Conservation (phyloP, 805 yeast species). For the Kodamaea hsintzibuensis region DNA sequence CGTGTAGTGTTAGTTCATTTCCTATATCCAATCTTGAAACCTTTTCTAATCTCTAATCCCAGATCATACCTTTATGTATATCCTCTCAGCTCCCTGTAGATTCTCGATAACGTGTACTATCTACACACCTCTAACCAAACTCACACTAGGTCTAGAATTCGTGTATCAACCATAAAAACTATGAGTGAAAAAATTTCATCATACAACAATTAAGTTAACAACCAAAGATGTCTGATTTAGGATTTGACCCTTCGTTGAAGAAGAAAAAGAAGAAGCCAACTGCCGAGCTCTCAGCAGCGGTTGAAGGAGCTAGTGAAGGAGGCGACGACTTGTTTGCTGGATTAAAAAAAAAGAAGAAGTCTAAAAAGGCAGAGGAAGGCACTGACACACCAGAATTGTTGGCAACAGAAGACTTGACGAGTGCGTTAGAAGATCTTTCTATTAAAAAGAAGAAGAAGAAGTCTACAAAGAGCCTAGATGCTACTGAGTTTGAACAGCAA, state of each 20-base stretch:
- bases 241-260: conserved; percentile 73
- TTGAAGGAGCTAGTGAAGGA: conserved; percentile 35
- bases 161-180: conserved; percentile 4
- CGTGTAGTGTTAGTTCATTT: neutral
- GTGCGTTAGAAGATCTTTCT: conserved; percentile 40
- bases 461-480: conserved; percentile 53
- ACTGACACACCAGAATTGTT: conserved; percentile 20
- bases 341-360: conserved; percentile 76
- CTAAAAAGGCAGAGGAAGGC: conserved; percentile 44
- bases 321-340: conserved; percentile 69
- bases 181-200: conserved; percentile 4
- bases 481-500: conserved; percentile 84
- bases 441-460: conserved; percentile 80
- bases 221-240: conserved; percentile 48
- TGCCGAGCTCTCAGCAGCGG: conserved; percentile 28
- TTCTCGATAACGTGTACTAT: no score
- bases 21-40: no score
- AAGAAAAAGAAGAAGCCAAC: conserved; percentile 78
- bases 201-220: conserved; percentile 8
- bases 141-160: neutral
- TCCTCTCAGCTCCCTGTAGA: neutral
- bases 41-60: no score
- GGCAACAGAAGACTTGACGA: conserved; percentile 32
- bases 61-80: neutral
- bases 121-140: neutral